phyloP scores from a whole-genome alignment of 139 green algal species.

The Trebouxia sp. region DNA sequence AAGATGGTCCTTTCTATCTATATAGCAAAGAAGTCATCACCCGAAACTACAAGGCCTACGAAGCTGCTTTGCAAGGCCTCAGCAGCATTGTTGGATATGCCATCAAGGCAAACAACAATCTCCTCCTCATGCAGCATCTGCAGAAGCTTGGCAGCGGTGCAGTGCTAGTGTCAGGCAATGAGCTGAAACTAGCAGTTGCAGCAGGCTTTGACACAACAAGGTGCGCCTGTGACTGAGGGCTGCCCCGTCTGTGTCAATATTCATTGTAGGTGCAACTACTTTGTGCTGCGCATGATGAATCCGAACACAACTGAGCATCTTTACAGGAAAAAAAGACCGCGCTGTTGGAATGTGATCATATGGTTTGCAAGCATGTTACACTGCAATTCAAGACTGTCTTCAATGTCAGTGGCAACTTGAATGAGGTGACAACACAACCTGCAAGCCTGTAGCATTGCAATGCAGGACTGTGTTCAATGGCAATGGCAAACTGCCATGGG shows the following conservation, averaged over 20 bases:
- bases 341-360: no score
- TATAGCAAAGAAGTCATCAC: conserved; percentile 82
- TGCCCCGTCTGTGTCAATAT: no score
- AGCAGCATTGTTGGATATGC: conserved; percentile 94
- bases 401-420: conserved; percentile 97
- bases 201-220: conserved; percentile 90
- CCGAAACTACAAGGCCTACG: conserved; percentile 84
- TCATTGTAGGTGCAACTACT: not conserved
- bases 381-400: conserved; percentile 59
- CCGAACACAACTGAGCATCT: no score
- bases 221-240: no score
- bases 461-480: conserved; percentile 83
- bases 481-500: conserved; percentile 94
- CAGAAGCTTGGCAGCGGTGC: conserved; percentile 76
- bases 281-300: not conserved
- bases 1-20: conserved; percentile 90
- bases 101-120: conserved; percentile 99
- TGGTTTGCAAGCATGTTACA: no score
- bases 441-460: no score
- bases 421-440: no score
- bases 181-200: conserved; percentile 84
- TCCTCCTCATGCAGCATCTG: conserved; percentile 88
- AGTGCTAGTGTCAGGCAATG: conserved; percentile 95
- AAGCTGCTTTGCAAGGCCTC: conserved; percentile 80
- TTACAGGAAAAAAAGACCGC: no score